Conservation (phyloP, 768 basidiomycete genomes). For the Panus rudis region DNA sequence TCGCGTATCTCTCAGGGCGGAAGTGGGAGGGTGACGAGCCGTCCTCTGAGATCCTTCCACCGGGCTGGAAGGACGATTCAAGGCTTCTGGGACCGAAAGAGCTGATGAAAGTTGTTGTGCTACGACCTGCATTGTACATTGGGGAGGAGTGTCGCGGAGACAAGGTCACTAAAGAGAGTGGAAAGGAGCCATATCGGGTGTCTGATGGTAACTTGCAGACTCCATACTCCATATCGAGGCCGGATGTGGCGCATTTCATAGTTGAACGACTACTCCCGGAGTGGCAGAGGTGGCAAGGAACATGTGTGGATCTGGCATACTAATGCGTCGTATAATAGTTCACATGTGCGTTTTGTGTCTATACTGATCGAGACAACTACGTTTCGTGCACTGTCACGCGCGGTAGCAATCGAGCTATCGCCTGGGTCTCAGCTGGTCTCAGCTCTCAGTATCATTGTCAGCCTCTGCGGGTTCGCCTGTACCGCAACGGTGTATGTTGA, state of each 20-base stretch:
- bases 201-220: conserved; percentile 23
- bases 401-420: too few relatives aligned
- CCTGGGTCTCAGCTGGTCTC: too few relatives aligned
- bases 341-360: too few relatives aligned
- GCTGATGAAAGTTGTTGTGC: conserved; percentile 38
- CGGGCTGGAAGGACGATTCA: conserved; percentile 35
- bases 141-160: conserved; percentile 42
- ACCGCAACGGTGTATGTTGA: too few relatives aligned
- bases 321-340: too few relatives aligned
- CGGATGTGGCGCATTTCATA: conserved; percentile 62
- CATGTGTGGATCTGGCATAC: conserved; percentile 43
- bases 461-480: too few relatives aligned
- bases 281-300: conserved; percentile 50
- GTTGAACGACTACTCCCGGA: conserved; percentile 36
- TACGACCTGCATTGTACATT: conserved; percentile 53
- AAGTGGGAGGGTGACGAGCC: conserved; percentile 44
- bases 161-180: conserved; percentile 18
- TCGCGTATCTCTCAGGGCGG: conserved; percentile 44
- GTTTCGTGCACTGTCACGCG: too few relatives aligned
- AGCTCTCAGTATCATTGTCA: too few relatives aligned
- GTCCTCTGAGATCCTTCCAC: conserved; percentile 33
- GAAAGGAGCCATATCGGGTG: conserved; percentile 35
- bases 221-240: conserved; percentile 50
- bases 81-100: conserved; percentile 38
- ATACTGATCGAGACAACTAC: too few relatives aligned